phyloP scores from a whole-genome alignment of 1,284 basidiomycete species.

The Ustilago tritici region DNA sequence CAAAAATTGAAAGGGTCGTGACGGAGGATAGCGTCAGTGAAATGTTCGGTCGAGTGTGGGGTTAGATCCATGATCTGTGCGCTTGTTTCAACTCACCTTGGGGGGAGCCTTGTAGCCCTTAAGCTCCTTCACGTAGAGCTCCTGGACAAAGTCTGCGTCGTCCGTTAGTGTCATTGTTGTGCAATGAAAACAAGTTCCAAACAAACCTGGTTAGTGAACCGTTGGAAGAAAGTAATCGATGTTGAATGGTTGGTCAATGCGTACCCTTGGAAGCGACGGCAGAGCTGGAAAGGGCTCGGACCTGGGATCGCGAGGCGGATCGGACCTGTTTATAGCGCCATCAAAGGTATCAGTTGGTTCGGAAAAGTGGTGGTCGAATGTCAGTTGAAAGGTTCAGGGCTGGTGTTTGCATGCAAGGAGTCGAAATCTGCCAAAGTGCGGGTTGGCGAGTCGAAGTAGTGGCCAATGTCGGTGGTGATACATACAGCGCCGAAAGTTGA shows the following conservation, averaged over 20 bases:
- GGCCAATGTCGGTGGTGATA: constrained; percentile 12
- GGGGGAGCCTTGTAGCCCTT: constrained; percentile 82
- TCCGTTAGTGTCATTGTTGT: not conserved
- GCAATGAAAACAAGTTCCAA: not conserved
- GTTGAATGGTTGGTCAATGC: constrained; percentile 24
- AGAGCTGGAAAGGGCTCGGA: constrained; percentile 64
- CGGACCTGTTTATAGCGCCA: constrained; percentile 41
- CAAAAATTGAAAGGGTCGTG: not conserved
- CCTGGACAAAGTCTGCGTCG: constrained; percentile 85
- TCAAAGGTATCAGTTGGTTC: not conserved
- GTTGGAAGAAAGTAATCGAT: not conserved
- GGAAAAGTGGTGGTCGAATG: constrained; percentile 1
- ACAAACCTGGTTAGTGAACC: constrained; percentile 10
- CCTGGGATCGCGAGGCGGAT: constrained; percentile 49
- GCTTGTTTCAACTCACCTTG: constrained; percentile 56
- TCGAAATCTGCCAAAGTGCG: constrained; percentile 5
- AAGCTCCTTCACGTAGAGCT: constrained; percentile 88
- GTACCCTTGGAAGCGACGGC: constrained; percentile 64
- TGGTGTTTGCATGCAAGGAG: not conserved
- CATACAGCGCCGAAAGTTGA: constrained; percentile 53
- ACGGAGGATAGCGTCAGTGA: not conserved
- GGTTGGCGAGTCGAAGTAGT: not conserved
- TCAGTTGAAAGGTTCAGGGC: constrained; percentile 24
- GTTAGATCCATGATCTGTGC: constrained; percentile 19
- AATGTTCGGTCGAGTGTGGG: not conserved